phyloP scores from a whole-genome alignment of 2,329 filamentous ascomycete species.

The Monosporascus cannonballus region DNA sequence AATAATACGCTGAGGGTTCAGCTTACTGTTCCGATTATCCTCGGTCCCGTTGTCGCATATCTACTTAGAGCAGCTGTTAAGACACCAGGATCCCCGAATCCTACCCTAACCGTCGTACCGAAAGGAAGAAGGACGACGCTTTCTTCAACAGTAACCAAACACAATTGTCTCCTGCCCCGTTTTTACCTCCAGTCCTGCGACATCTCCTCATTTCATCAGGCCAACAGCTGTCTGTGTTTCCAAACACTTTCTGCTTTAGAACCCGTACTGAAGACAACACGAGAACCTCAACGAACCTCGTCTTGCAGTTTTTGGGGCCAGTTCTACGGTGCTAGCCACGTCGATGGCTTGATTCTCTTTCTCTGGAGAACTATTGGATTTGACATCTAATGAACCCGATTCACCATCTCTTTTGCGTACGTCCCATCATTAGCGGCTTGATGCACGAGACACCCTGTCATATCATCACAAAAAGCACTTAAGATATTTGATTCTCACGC shows the following conservation, averaged over 20 bases:
- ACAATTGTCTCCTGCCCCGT: neutral
- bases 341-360: neutral
- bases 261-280: neutral
- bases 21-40: too few species aligned
- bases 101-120: neutral
- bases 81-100: slow-evolving; percentile 1
- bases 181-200: neutral
- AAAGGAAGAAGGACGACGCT: neutral
- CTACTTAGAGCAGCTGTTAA: too few species aligned
- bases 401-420: neutral
- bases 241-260: neutral
- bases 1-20: too few species aligned
- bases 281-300: neutral
- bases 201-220: neutral
- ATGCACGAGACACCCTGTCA: neutral
- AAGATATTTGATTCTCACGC: too few species aligned
- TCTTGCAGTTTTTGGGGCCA: neutral
- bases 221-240: neutral
- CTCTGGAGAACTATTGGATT: neutral
- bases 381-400: neutral
- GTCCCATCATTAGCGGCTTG: neutral
- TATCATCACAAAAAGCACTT: neutral
- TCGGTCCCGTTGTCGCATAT: too few species aligned
- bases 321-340: neutral
- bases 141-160: neutral